Evolutionary conservation across 2,329 filamentous ascomycete species (phyloP), one percentile per base, ranked within the genome.

Genomic region (Aspergillus candidus): DNA sequence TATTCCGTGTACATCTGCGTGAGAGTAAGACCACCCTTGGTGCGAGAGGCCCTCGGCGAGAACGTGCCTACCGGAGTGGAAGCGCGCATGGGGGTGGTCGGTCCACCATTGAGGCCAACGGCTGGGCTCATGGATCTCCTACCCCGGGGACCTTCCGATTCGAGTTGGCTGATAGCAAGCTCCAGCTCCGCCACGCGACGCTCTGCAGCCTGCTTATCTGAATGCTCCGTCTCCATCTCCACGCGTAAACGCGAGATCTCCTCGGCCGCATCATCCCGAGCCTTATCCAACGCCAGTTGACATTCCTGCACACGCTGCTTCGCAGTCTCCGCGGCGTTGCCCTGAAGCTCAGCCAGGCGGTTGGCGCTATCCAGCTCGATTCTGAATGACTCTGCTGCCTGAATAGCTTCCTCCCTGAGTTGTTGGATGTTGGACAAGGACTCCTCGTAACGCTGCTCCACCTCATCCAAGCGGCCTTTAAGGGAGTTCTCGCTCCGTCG

Each of bases 381-480:
- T 55, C 84, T 82, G 73, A 93, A 94, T 48, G 84, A 84, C 62
- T 96, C 86, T 49, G 94, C 83, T n/a, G 83, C 82, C 42, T 86
- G 80, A 2, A 87, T 84, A 18, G 86, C 84, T 14, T 87, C 80
- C 60, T 94, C 89, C 59, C 93, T 84, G 30, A 96, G 77, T 61
- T 89, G 84, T 59, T 96, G 88, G 27, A 95, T 81, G 59, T 84
- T 88, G 35, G 79, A 73, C 35, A 95, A 78, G 5, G 85, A 82
- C 46, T 96, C 88, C 47, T 97, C 90, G 1, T 87, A 83, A 70
- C 93, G 95, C 59, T 84, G 79, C 59, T 91, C 87, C 36, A 94
- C 76, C 46, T 93, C 87, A 22, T 90, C 86, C 29, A 97, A 74
- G 32, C 89, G 83, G 52, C 84, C 81, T 54, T 89, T 85, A 30